Percentiles rank a stretch among this genome's conserved stretches.
phyloP scores from a whole-genome alignment of 495 filamentous ascomycete genomes.

The Penicillium antarcticum region DNA sequence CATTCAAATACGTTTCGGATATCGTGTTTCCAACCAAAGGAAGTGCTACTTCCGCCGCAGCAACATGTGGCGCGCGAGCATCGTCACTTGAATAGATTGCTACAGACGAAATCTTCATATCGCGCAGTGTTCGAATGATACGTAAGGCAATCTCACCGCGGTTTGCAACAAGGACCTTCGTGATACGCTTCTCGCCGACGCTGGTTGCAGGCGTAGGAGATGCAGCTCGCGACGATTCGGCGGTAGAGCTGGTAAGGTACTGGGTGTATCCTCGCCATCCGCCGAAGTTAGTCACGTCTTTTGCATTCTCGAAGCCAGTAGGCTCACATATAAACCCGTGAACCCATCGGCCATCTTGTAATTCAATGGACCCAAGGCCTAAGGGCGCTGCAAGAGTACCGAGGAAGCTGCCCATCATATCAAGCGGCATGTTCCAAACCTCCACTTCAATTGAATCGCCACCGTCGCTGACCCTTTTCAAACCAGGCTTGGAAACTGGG shows the following conservation, averaged over 20 bases:
- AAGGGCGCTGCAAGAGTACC: conserved; percentile 10
- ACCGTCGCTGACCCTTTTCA: conserved; percentile 41
- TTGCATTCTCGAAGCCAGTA: conserved; percentile 4
- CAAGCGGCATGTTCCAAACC: conserved; percentile 12
- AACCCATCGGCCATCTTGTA: conserved; percentile 15
- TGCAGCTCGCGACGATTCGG: neutral
- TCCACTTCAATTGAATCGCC: conserved; percentile 26
- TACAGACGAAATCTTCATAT: too few species aligned
- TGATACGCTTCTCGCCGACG: neutral
- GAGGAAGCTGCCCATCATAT: conserved; percentile 12
- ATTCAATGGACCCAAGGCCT: conserved; percentile 15
- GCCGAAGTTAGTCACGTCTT: conserved; percentile 12
- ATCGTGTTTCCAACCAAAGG: too few species aligned
- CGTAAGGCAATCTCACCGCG: too few species aligned
- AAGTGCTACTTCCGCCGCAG: too few species aligned
- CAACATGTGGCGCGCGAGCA: too few species aligned
- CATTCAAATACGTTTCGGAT: too few species aligned
- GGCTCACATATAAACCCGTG: conserved; percentile 18
- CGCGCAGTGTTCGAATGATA: too few species aligned
- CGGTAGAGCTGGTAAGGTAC: neutral
- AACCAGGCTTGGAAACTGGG: conserved; percentile 16
- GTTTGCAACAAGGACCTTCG: too few species aligned
- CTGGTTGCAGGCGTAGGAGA: conserved; percentile 5
- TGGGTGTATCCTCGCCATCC: conserved; percentile 14
- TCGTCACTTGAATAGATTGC: too few species aligned